Evolutionary conservation across 148 eudicot genomes (phyloP).

Genomic region (Fagopyrum tataricum): DNA sequence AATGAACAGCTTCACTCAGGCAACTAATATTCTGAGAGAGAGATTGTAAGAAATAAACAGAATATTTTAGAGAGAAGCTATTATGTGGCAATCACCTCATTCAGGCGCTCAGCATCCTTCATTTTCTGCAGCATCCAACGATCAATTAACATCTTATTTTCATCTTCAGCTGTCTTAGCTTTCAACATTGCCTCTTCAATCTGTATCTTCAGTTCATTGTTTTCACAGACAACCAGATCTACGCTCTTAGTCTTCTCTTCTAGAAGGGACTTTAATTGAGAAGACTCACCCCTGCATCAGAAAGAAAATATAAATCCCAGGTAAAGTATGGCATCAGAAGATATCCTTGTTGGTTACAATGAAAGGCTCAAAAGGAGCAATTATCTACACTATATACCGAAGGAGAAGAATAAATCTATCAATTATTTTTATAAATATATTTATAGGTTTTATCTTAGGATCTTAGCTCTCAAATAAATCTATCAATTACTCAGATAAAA

Average conservation of each 20-base stretch:
- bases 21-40: neutral
- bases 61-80: slow-evolving; percentile 6
- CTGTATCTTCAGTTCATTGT: slow-evolving; percentile 53
- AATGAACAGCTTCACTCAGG: neutral
- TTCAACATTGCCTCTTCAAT: slow-evolving; percentile 54
- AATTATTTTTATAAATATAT: no score
- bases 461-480: no score
- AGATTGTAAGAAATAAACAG: neutral
- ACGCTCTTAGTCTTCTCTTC: slow-evolving; percentile 72
- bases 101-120: slow-evolving; percentile 95
- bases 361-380: neutral
- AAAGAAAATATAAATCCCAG: neutral
- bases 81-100: slow-evolving; percentile 50
- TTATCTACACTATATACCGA: neutral
- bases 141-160: slow-evolving; percentile 74
- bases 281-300: slow-evolving; percentile 66
- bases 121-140: slow-evolving; percentile 95
- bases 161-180: slow-evolving; percentile 67
- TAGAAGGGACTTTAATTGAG: slow-evolving; percentile 39
- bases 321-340: neutral
- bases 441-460: no score
- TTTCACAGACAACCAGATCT: slow-evolving; percentile 67
- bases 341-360: neutral
- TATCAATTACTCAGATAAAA: no score
- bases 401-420: no score